Conservation (phyloP, 331 rosid genomes). For the Dryas integrifolia region DNA sequence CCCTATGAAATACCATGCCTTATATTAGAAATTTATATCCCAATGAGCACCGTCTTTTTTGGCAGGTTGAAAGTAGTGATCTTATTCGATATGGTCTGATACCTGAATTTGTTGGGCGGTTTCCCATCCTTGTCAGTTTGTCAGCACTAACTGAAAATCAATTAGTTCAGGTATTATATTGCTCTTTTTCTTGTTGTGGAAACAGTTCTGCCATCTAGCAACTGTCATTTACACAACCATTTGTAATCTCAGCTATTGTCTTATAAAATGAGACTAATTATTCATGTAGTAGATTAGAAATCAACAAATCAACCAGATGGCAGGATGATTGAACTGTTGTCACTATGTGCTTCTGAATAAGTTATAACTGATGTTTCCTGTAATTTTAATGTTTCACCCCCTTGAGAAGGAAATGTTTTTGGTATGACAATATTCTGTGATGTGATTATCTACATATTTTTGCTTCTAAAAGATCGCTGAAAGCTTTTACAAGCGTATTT, state of each 20-base stretch:
- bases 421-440: too few relatives aligned
- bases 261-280: background rate
- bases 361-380: background rate
- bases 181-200: constrained; percentile 12
- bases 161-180: constrained; percentile 69
- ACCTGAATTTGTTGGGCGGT: constrained; percentile 97
- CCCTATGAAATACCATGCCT: constrained; percentile 7
- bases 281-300: background rate
- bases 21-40: constrained; percentile 13
- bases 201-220: background rate
- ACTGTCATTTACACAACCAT: background rate
- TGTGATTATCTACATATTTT: background rate
- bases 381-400: background rate
- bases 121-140: constrained; percentile 91
- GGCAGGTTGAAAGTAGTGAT: constrained; percentile 95
- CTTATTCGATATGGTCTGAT: constrained; percentile 88
- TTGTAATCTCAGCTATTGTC: background rate
- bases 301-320: background rate
- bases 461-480: background rate
- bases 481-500: constrained; percentile 1
- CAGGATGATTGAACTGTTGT: background rate
- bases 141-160: constrained; percentile 86
- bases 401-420: background rate
- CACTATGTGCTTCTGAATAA: background rate
- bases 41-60: constrained; percentile 26